Conservation (phyloP, 2,329 filamentous ascomycete species). For the Bipolaris zeicola region DNA sequence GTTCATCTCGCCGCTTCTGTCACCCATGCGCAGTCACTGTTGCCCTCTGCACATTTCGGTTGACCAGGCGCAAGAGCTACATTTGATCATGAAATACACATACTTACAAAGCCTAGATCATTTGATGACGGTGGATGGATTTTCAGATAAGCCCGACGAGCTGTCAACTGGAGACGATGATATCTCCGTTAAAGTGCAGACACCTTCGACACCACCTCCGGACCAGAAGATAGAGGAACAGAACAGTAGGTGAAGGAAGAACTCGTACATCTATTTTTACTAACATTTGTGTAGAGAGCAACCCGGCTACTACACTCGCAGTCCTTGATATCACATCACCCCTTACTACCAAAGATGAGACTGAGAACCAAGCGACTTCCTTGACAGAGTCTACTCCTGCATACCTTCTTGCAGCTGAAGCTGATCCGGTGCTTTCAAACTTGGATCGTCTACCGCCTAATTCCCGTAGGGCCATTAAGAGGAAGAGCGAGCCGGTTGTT, state of each 20-base stretch:
- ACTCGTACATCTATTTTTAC: background rate
- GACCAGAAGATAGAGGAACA: background rate
- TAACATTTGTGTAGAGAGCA: background rate
- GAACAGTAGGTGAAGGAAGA: background rate
- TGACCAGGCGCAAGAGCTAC: no score
- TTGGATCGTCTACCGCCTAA: conserved; percentile 28
- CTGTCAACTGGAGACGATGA: background rate
- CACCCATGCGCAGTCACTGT: background rate
- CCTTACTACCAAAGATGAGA: background rate
- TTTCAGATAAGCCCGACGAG: background rate
- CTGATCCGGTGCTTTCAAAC: conserved; percentile 26
- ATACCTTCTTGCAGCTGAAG: conserved; percentile 26
- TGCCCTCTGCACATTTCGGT: no score
- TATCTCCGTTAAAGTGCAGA: background rate
- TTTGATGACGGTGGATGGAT: background rate
- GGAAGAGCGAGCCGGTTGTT: conserved; percentile 22
- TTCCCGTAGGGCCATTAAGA: conserved; percentile 17
- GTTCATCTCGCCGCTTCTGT: background rate
- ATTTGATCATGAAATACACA: no score
- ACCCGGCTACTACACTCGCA: background rate
- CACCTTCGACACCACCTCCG: background rate
- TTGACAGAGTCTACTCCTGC: background rate
- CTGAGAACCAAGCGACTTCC: background rate
- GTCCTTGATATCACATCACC: background rate
- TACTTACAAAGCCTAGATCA: background rate